These are phyloP conservation scores for Linum tenue DNA, from an alignment of 345 rosid genomes.

Conservation along the genomic window DNA sequence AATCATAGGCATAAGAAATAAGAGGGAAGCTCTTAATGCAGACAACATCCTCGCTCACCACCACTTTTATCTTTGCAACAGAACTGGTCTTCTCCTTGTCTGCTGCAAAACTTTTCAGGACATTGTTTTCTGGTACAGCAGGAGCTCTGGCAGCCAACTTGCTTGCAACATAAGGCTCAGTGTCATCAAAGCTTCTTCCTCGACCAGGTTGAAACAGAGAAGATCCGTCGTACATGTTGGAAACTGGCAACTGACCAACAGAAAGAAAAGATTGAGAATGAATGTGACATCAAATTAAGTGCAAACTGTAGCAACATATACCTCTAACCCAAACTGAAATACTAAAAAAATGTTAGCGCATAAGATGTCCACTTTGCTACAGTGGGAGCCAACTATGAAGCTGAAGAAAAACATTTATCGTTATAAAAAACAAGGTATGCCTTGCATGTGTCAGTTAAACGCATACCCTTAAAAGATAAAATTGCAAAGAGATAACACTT, in stretches of 20 bases:
- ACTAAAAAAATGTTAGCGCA: too few relatives aligned
- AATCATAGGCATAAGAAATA: neutral
- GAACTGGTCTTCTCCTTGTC: slow-evolving; percentile 79
- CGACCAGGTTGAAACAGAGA: slow-evolving; percentile 57
- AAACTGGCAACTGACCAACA: slow-evolving; percentile 48
- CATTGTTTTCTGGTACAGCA: slow-evolving; percentile 53
- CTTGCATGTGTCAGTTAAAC: too few relatives aligned
- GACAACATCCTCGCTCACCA: slow-evolving; percentile 40
- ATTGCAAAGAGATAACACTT: too few relatives aligned
- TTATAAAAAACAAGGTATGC: too few relatives aligned
- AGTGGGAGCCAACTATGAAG: too few relatives aligned
- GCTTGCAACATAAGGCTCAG: slow-evolving; percentile 46
- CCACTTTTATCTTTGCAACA: slow-evolving; percentile 98
- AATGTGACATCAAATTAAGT: neutral
- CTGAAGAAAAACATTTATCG: too few relatives aligned
- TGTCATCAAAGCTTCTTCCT: slow-evolving; percentile 76
- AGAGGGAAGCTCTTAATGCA: neutral
- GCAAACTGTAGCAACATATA: too few relatives aligned
- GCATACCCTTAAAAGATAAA: too few relatives aligned
- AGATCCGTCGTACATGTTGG: slow-evolving; percentile 50
- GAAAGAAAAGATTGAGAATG: slow-evolving; percentile 10
- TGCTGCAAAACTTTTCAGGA: slow-evolving; percentile 57
- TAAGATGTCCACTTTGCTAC: too few relatives aligned
- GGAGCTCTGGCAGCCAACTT: slow-evolving; percentile 63
- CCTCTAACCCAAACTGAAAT: too few relatives aligned